A percentile compares a stretch with the other conserved stretches of the same genome.
Conservation (phyloP, 2,329 filamentous ascomycete species). For the Dichotomopilus funicola region DNA sequence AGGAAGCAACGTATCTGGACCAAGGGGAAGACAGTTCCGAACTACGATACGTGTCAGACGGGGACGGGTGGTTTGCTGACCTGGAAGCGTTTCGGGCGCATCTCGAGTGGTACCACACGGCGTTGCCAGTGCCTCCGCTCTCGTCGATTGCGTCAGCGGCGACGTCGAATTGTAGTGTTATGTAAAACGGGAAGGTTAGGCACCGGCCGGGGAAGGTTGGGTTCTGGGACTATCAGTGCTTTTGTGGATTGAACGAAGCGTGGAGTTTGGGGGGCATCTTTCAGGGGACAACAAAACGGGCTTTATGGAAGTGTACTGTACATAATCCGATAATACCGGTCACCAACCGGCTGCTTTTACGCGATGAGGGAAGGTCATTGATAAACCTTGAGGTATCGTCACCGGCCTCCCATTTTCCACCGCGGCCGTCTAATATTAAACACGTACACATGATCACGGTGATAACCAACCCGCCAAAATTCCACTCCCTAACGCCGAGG, state of each 20-base stretch:
- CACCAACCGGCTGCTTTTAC: too few species aligned
- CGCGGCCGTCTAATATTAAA: conserved; percentile 1
- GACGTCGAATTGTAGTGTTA: conserved; percentile 34
- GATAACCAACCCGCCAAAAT: conserved; percentile 1
- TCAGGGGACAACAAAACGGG: too few species aligned
- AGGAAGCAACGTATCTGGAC: conserved; percentile 44
- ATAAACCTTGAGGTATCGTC: background rate
- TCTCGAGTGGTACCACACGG: conserved; percentile 50
- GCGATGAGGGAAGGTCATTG: background rate
- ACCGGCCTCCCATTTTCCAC: background rate
- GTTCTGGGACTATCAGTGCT: background rate
- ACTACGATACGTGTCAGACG: conserved; percentile 41
- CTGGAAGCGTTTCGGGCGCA: conserved; percentile 47
- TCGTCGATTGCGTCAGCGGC: conserved; percentile 23
- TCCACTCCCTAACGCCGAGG: conserved; percentile 12
- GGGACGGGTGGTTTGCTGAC: conserved; percentile 39
- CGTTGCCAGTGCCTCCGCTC: conserved; percentile 33
- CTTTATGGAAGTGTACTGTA: too few species aligned
- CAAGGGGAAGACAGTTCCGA: conserved; percentile 48
- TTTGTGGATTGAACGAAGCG: background rate
- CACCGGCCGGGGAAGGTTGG: background rate
- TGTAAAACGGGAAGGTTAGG: conserved; percentile 14
- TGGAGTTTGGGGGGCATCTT: background rate
- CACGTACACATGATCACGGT: conserved; percentile 3
- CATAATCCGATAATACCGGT: too few species aligned